These are phyloP conservation scores for Pichia heedii DNA, from an alignment of 805 yeast species.

Conservation along the genomic window DNA sequence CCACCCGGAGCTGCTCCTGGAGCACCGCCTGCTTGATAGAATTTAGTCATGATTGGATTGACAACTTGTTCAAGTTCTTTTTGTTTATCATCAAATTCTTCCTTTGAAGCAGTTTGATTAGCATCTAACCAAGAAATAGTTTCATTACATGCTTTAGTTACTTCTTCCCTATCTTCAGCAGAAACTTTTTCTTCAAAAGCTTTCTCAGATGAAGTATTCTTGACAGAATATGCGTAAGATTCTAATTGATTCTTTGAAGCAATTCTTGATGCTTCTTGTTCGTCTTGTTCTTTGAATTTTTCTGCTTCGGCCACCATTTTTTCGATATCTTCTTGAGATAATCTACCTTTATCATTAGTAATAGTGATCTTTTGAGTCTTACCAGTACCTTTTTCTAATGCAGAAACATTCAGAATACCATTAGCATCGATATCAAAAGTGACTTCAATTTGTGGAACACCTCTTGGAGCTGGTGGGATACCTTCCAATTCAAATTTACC, in stretches of 20 bases:
- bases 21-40: constrained; percentile 91
- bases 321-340: constrained; percentile 54
- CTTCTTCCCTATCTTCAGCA: constrained; percentile 39
- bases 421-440: constrained; percentile 76
- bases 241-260: constrained; percentile 92
- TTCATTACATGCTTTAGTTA: constrained; percentile 76
- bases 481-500: constrained; percentile 67
- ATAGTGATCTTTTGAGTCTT: constrained; percentile 44
- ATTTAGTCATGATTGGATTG: constrained; percentile 94
- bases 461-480: constrained; percentile 70
- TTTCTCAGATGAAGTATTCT: constrained; percentile 71
- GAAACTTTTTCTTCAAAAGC: constrained; percentile 69
- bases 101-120: constrained; percentile 86
- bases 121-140: constrained; percentile 87
- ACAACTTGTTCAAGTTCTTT: constrained; percentile 93
- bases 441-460: constrained; percentile 71
- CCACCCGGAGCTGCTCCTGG: constrained; percentile 53
- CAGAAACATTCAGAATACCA: constrained; percentile 55
- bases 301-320: constrained; percentile 59
- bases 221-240: constrained; percentile 89
- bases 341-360: constrained; percentile 42
- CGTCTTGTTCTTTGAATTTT: constrained; percentile 54
- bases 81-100: constrained; percentile 87
- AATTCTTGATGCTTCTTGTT: constrained; percentile 72
- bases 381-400: constrained; percentile 46